Evolutionary conservation across 495 filamentous ascomycete species (phyloP), one percentile per base, ranked within the genome.

Genomic region (Penicillium fimorum): DNA sequence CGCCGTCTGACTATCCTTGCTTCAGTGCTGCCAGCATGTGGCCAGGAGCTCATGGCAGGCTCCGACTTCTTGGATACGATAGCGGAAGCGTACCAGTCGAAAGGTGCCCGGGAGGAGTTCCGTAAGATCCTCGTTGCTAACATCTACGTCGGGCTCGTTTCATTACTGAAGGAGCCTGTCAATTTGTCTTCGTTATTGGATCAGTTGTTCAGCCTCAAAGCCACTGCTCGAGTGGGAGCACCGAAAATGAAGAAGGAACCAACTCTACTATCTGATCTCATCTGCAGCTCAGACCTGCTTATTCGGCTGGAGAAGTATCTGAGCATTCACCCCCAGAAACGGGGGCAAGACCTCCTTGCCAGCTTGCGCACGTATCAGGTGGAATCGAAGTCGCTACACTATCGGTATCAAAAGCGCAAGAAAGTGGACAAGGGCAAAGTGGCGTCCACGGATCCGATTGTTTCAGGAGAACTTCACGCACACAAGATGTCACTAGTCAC

Each of bases 41-140:
- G 78, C 37, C 73, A 78, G 40, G 84, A 86, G 62, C 84, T 96
- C 46, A 79, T 95, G 67, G 85, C 85, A 1, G 92, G 92, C 17
- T 89, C 89, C 46, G 92, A 96, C 67, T 92, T 92, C 62, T 65
- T 96, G 12, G 92, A 96, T 64, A 84, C 86, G 3, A 74, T 95
- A 13, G 73, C 80, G 32, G 80, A 76, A 57, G 82, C 82, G 48
- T 95, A 88, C 69, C 81, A 76, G 42, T 72, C 83, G 47, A 55
- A 61, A 24, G 80, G 77, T 58, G 80, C 41, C 3, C 43, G 84
- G 42, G 79, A 78, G 13, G 77, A 78, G 7, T 65, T 87, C 12
- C 79, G 83, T 43, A 84, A 79, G 53, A 75, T 80, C 5, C 73
- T 94, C n/a, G 77, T 90, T 17, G 80, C 84, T 5, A 85, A 86